Conservation (phyloP, 257 asterid species). For the Pogostemon cablin region DNA sequence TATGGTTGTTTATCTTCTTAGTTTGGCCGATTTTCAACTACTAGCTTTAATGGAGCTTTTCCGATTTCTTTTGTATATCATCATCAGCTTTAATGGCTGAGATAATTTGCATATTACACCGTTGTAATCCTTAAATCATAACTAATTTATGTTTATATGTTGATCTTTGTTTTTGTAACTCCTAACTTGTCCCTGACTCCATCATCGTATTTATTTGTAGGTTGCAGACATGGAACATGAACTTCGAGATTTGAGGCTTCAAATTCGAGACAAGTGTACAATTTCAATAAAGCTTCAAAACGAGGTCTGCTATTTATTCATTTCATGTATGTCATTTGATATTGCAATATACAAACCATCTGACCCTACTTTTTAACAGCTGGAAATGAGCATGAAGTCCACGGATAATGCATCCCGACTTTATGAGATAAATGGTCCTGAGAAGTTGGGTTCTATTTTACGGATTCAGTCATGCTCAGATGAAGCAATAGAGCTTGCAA, state of each 20-base stretch:
- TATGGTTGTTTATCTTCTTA: too few species aligned
- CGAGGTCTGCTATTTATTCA: slow-evolving; percentile 54
- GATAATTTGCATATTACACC: too few species aligned
- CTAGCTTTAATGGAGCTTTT: too few species aligned
- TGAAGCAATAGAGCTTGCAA: slow-evolving; percentile 73
- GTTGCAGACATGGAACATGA: slow-evolving; percentile 97
- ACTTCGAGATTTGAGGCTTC: slow-evolving; percentile 78
- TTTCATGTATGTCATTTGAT: background rate
- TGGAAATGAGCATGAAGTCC: slow-evolving; percentile 70
- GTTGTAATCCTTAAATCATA: too few species aligned
- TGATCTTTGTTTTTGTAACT: background rate
- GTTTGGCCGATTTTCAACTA: too few species aligned
- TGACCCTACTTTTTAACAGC: slow-evolving; percentile 46
- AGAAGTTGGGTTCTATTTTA: slow-evolving; percentile 77
- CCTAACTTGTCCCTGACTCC: slow-evolving; percentile 16
- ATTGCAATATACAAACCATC: background rate
- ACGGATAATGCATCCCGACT: slow-evolving; percentile 50
- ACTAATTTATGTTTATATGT: background rate
- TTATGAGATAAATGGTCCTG: slow-evolving; percentile 64
- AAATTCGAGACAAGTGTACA: slow-evolving; percentile 71
- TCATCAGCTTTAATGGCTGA: too few species aligned
- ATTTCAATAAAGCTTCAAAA: slow-evolving; percentile 73
- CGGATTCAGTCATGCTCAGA: slow-evolving; percentile 70
- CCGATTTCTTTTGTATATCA: too few species aligned
- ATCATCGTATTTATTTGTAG: slow-evolving; percentile 41